These are phyloP conservation scores for Apostasia ramifera DNA, from an alignment of 106 monocot species.

Conservation along the genomic window DNA sequence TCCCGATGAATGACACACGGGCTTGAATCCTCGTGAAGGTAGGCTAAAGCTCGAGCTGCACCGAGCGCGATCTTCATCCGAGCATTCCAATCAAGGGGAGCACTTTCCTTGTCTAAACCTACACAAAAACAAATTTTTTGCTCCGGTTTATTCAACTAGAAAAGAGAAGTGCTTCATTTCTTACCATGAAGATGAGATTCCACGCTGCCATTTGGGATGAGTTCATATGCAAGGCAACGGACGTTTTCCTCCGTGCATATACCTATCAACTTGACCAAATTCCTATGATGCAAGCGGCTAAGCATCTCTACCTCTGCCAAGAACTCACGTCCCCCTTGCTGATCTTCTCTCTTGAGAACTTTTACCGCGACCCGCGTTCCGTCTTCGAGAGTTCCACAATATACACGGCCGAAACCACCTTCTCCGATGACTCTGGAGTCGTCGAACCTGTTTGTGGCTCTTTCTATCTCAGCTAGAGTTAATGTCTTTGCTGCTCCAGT, in stretches of 20 bases:
- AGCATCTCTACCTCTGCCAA: conserved; percentile 96
- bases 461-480: conserved; percentile 61
- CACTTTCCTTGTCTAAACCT: conserved; percentile 62
- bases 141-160: background rate
- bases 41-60: conserved; percentile 86
- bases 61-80: conserved; percentile 89
- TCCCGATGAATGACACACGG: conserved; percentile 93
- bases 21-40: conserved; percentile 94
- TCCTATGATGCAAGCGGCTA: conserved; percentile 87
- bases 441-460: conserved; percentile 64
- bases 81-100: conserved; percentile 72
- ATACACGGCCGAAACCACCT: conserved; percentile 94
- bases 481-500: conserved; percentile 63
- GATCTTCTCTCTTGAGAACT: conserved; percentile 86
- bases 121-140: background rate
- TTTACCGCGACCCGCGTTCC: conserved; percentile 74
- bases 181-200: conserved; percentile 97
- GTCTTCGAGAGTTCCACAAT: conserved; percentile 65
- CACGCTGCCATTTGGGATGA: conserved; percentile 90
- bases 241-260: conserved; percentile 68
- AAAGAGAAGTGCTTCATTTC: conserved; percentile 8
- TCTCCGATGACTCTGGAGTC: conserved; percentile 70
- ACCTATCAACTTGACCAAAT: conserved; percentile 90
- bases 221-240: conserved; percentile 84
- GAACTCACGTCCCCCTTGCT: conserved; percentile 82